Percentiles rank a stretch among this genome's conserved stretches.
Conservation (phyloP, 225 moss, liverwort and hornwort genomes). For the Pleurozium schreberi region DNA sequence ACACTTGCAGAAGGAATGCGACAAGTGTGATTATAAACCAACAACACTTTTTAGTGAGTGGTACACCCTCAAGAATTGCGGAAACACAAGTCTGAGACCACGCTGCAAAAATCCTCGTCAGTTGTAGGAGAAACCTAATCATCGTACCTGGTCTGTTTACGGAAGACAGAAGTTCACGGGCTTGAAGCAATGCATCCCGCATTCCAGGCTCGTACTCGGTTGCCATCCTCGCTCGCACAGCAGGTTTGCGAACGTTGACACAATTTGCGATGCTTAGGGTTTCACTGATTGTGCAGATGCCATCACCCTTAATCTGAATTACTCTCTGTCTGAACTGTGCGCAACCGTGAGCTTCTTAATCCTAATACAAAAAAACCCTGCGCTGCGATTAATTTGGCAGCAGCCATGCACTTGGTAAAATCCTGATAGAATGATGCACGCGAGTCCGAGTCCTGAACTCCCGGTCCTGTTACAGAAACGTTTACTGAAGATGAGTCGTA, state of each 20-base stretch:
- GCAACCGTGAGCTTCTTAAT: not conserved
- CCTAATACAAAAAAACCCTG: not conserved
- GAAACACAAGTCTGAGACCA: not conserved
- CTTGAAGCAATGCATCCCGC: conserved; percentile 22
- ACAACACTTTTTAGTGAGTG: not conserved
- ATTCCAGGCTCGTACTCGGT: conserved; percentile 5
- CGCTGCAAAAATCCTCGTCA: not conserved
- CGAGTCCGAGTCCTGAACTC: not conserved
- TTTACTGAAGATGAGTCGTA: not conserved
- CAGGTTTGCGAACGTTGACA: not conserved
- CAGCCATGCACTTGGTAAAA: not conserved
- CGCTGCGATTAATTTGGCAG: not conserved
- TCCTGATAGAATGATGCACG: not conserved
- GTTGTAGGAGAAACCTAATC: not conserved
- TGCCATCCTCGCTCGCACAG: conserved; percentile 8
- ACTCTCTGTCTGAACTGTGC: not conserved
- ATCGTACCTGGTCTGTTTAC: conserved; percentile 16
- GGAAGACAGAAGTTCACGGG: conserved; percentile 26
- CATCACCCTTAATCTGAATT: not conserved
- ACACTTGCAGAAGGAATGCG: not conserved
- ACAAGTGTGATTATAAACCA: not conserved
- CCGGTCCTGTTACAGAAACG: not conserved
- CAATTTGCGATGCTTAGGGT: not conserved
- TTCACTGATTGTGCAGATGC: not conserved
- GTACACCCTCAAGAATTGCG: not conserved